A percentile compares a stretch with the other conserved stretches of the same genome.
Conservation (phyloP, 179 eudicot species). For the Silene coronaria region DNA sequence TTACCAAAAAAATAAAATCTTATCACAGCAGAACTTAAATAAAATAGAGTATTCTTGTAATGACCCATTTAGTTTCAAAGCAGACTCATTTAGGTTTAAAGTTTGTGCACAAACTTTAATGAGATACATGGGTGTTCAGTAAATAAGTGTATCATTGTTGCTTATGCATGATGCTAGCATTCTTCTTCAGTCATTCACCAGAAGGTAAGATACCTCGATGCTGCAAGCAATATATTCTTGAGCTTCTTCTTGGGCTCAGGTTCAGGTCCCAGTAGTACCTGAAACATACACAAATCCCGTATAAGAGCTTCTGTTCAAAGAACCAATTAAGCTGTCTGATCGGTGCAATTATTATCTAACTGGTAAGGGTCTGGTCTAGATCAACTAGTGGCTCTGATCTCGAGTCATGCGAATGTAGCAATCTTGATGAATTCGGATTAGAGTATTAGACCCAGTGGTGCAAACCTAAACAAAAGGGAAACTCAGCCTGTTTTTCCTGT, state of each 20-base stretch:
- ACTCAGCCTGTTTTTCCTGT: background rate
- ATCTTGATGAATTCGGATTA: too few relatives aligned
- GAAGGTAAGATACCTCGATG: constrained; percentile 56
- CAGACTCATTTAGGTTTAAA: background rate
- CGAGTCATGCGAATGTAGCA: too few relatives aligned
- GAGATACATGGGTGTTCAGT: background rate
- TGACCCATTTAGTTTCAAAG: background rate
- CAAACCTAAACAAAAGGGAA: too few relatives aligned
- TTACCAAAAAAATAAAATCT: too few relatives aligned
- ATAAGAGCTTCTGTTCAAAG: background rate
- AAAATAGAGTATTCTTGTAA: background rate
- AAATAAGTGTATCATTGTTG: background rate
- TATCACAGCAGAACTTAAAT: background rate
- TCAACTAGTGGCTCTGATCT: too few relatives aligned
- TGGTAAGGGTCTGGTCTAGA: too few relatives aligned
- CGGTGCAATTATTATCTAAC: too few relatives aligned
- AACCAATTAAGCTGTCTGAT: background rate
- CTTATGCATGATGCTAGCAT: background rate
- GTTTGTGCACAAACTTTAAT: background rate
- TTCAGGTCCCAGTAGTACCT: constrained; percentile 73
- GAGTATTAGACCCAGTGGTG: too few relatives aligned
- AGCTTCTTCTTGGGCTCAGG: constrained; percentile 87
- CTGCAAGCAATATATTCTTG: constrained; percentile 83
- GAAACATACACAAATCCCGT: constrained; percentile 19
- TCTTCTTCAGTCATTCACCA: background rate